Evolutionary conservation across 1,284 basidiomycete genomes (phyloP), one percentile per base, ranked within the genome.

Genomic region (Ceratobasidium sp.): DNA sequence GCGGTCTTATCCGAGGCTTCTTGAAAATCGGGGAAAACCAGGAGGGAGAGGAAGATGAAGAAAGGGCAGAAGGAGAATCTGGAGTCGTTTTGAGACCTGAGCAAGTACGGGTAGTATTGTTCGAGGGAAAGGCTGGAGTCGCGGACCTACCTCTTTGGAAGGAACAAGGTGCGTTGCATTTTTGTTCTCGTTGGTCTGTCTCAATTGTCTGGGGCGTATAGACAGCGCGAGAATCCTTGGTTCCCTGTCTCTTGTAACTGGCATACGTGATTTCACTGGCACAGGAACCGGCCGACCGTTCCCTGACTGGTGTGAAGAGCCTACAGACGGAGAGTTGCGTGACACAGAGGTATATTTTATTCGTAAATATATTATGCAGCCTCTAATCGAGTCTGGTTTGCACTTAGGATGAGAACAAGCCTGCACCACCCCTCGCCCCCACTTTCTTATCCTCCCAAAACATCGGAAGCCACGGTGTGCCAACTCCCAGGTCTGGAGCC

Each of bases 21-120:
- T 78, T 77, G 66, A 71, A 71, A 44, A 72, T 72, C 13, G 75
- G 75, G 41, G 80, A 77, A 16, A 77, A 79, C 27, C 70, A 69
- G 19, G 67, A 56, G 30, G 69, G 36, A 29, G 68, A 68, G 2
- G 60, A n/a, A n/a, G 30, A 27, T 8, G 33, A 8, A 16, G 47
- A 56, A 6, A 44, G 49, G 16, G 50, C 68, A 4, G 74, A 75
- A 6, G 72, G 73, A 1, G 78, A 79, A 9, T 83, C 84, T 11
- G 89, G 92, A 0, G 92, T 95, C 16, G 81, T 92, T 1, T 79
- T 96, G 41, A 80, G 93, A 62, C 81, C 86, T 49, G 92, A 94
- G 74, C 93, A 96, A 76, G 87, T 93, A 23, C 82, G 80, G 68
- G 79, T 90, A 47, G 86, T 95, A 0, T 77, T 96, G 47, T 90